Conservation (phyloP, 352 stramenopile genomes). For the Aphanomyces invadans region DNA sequence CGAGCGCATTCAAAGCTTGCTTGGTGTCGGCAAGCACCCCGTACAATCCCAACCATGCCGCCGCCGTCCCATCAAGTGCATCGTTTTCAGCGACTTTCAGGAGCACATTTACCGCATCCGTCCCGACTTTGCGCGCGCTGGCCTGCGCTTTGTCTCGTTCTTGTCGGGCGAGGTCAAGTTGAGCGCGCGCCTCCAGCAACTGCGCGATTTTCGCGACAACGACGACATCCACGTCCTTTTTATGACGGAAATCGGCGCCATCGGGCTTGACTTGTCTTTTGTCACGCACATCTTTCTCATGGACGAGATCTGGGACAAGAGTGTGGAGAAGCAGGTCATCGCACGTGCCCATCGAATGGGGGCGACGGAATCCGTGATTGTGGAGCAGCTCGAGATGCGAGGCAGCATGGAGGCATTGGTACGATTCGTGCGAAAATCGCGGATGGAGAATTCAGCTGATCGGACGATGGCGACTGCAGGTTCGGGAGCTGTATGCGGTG, state of each 20-base stretch:
- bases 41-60: neutral
- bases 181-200: constrained; percentile 40
- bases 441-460: too few relatives aligned
- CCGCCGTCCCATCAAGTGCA: constrained; percentile 43
- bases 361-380: constrained; percentile 81
- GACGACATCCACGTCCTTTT: constrained; percentile 87
- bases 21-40: constrained; percentile 8
- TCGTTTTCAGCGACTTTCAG: constrained; percentile 80
- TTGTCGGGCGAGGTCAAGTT: constrained; percentile 39
- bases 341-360: constrained; percentile 95
- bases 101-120: constrained; percentile 72
- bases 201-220: constrained; percentile 51
- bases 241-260: constrained; percentile 89
- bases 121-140: constrained; percentile 61
- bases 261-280: constrained; percentile 96
- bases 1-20: constrained; percentile 49
- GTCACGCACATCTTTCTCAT: constrained; percentile 98
- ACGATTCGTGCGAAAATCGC: constrained; percentile 27
- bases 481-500: neutral
- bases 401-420: constrained; percentile 77
- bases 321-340: constrained; percentile 92
- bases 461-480: neutral
- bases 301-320: constrained; percentile 95
- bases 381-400: constrained; percentile 89
- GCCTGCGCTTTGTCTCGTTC: constrained; percentile 54